Evolutionary conservation across 805 yeast species (phyloP).

Genomic region (Limtongia smithiae): DNA sequence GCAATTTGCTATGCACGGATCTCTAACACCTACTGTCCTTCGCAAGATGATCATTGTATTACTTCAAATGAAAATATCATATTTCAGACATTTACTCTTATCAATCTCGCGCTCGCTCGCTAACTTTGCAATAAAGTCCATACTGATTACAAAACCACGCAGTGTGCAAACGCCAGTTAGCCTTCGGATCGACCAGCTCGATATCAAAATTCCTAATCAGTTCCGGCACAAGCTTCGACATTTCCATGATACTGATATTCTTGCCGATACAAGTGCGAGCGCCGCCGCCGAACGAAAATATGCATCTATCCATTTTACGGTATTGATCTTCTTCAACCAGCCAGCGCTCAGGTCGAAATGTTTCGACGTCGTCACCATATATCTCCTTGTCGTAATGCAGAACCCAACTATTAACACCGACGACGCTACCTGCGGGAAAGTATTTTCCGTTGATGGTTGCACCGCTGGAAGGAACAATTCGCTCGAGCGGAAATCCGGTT

Average conservation of each 20-base stretch:
- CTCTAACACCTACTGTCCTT: too few relatives aligned
- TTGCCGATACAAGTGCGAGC: slow-evolving; percentile 1
- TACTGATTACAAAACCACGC: slow-evolving; percentile 1
- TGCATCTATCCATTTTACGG: neutral
- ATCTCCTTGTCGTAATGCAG: slow-evolving; percentile 1
- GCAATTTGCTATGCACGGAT: too few relatives aligned
- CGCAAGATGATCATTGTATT: too few relatives aligned
- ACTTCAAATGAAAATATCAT: too few relatives aligned
- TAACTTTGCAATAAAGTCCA: too few relatives aligned
- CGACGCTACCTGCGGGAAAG: neutral
- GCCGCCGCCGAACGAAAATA: slow-evolving; percentile 1
- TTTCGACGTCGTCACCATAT: neutral
- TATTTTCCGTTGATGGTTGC: neutral
- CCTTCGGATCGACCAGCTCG: neutral
- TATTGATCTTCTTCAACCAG: neutral
- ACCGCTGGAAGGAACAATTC: neutral
- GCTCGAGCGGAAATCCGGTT: slow-evolving; percentile 1
- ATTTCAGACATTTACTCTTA: too few relatives aligned
- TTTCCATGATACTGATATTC: slow-evolving; percentile 4
- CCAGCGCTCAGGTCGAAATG: slow-evolving; percentile 1
- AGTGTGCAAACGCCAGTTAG: neutral
- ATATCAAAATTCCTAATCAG: neutral
- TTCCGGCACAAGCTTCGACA: slow-evolving; percentile 1
- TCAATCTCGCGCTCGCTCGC: too few relatives aligned
- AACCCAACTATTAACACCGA: slow-evolving; percentile 4